Conservation (phyloP, 495 filamentous ascomycete species). For the Podospora anserina region DNA sequence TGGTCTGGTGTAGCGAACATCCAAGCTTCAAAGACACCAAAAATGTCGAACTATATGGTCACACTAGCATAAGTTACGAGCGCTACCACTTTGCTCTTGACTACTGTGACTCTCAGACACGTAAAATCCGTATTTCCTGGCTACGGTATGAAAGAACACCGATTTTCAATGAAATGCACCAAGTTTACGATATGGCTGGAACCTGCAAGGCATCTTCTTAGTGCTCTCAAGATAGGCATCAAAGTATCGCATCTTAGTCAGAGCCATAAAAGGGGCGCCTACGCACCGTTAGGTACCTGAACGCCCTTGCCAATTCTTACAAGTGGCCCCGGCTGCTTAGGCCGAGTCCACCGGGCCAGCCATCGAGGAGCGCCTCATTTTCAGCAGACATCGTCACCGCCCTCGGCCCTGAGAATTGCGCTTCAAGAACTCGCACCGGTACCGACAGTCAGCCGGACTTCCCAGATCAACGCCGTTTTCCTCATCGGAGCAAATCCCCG, state of each 20-base stretch:
- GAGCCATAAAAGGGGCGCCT: neutral
- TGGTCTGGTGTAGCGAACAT: conserved; percentile 3
- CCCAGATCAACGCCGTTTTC: conserved; percentile 4
- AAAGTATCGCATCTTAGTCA: neutral
- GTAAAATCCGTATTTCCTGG: neutral
- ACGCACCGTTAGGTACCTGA: neutral
- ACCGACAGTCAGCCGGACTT: conserved; percentile 1
- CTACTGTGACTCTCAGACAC: neutral
- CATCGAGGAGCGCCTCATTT: neutral
- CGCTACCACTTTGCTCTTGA: neutral
- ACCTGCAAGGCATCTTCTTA: neutral
- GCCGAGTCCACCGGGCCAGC: neutral
- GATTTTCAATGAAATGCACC: neutral
- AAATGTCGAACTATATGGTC: neutral
- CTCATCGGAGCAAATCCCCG: conserved; percentile 3
- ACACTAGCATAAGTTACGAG: neutral
- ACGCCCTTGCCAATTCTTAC: neutral
- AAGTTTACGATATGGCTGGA: neutral
- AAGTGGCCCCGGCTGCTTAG: neutral
- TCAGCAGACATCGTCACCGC: neutral
- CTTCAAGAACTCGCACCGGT: conserved; percentile 1
- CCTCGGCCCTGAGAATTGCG: neutral
- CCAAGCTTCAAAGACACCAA: conserved; percentile 11
- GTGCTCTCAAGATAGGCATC: neutral
- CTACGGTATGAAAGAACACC: neutral